phyloP scores from a whole-genome alignment of 768 basidiomycete species.

The Pisolithus microcarpus region DNA sequence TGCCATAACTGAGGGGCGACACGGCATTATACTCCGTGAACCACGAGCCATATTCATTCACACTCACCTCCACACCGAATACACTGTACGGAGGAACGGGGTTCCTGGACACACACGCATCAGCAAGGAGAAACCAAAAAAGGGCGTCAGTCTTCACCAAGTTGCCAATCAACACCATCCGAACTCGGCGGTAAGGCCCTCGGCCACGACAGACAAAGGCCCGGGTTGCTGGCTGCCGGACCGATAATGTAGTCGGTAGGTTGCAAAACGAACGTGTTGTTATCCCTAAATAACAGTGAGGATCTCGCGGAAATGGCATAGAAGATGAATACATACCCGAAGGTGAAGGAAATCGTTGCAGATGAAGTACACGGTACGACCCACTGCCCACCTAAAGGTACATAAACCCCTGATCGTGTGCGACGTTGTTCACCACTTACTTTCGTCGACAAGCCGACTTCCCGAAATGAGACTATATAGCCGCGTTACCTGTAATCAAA shows the following conservation, averaged over 20 bases:
- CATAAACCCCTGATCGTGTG: not conserved
- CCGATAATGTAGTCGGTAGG: conserved; percentile 78
- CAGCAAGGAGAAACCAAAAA: not conserved
- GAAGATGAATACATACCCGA: conserved; percentile 44
- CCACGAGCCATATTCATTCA: not conserved
- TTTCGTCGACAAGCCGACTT: conserved; percentile 60
- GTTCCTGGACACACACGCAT: conserved; percentile 33
- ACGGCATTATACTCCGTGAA: conserved; percentile 1
- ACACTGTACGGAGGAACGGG: conserved; percentile 68
- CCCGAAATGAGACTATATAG: conserved; percentile 52
- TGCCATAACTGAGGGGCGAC: conserved; percentile 53
- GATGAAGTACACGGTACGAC: conserved; percentile 65
- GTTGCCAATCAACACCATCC: conserved; percentile 80
- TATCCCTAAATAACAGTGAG: conserved; percentile 13
- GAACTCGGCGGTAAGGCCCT: conserved; percentile 54
- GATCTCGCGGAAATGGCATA: not conserved
- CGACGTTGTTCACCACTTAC: conserved; percentile 26
- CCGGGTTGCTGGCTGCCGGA: conserved; percentile 54
- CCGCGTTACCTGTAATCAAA: conserved; percentile 48
- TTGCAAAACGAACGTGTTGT: conserved; percentile 47
- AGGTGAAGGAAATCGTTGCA: conserved; percentile 54
- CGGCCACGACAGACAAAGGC: conserved; percentile 72
- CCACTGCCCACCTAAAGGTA: conserved; percentile 53
- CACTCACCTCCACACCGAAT: conserved; percentile 66
- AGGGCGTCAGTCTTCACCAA: conserved; percentile 38